Conservation (phyloP, 257 asterid species). For the Ilex aquifolium region DNA sequence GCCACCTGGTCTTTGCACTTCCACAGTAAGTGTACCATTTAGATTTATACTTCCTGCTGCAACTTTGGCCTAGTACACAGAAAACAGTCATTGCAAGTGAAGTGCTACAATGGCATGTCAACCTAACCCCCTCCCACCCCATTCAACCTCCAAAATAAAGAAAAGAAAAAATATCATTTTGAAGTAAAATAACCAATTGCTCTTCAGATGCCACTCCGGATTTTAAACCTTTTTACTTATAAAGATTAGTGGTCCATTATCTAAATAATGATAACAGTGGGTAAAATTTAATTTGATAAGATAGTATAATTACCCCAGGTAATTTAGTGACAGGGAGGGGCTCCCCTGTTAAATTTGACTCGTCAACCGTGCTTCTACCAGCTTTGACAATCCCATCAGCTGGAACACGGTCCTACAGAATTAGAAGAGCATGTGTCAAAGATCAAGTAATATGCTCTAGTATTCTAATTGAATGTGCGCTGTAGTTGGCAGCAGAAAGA, state of each 20-base stretch:
- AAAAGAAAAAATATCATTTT: neutral
- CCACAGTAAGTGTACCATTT: constrained; percentile 81
- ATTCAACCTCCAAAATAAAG: neutral
- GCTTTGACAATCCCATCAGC: constrained; percentile 91
- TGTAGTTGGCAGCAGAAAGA: constrained; percentile 7
- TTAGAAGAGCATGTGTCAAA: constrained; percentile 12
- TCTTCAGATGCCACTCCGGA: neutral
- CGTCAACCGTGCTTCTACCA: constrained; percentile 97
- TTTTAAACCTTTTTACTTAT: neutral
- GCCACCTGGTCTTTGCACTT: constrained; percentile 97
- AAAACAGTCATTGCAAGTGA: constrained; percentile 12
- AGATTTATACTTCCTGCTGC: constrained; percentile 97
- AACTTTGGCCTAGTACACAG: constrained; percentile 65
- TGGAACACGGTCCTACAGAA: constrained; percentile 85
- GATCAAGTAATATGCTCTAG: neutral
- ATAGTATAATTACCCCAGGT: constrained; percentile 79
- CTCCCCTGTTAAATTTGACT: constrained; percentile 98
- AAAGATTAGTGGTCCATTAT: neutral
- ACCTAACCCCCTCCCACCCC: neutral
- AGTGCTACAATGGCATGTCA: neutral
- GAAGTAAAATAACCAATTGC: neutral
- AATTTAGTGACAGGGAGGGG: constrained; percentile 90
- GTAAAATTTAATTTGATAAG: constrained; percentile 1
- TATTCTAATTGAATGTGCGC: constrained; percentile 3
- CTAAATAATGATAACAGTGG: constrained; percentile 6